Evolutionary conservation across 148 eudicot species (phyloP).

Genomic region (Chenopodium quinoa): DNA sequence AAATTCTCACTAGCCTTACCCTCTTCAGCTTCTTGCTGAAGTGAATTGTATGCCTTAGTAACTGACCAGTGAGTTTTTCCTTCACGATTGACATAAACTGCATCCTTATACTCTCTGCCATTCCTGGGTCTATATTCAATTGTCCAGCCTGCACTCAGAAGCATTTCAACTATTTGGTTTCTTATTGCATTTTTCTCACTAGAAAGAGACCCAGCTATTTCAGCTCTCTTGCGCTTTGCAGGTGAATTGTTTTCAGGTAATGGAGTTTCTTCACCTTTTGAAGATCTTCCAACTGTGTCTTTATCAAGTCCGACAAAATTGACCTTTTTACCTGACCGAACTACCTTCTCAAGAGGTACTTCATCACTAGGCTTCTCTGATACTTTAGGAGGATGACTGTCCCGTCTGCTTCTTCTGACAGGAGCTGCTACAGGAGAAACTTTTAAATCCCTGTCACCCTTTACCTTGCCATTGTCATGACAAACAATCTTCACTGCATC

Average conservation of each 20-base stretch:
- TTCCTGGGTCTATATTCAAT: conserved; percentile 63
- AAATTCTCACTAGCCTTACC: conserved; percentile 39
- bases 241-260: conserved; percentile 16
- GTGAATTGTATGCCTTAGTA: conserved; percentile 63
- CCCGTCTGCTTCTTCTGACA: conserved; percentile 20
- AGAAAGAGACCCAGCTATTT: conserved; percentile 20
- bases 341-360: conserved; percentile 3
- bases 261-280: conserved; percentile 26
- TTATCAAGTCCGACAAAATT: neutral
- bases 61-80: conserved; percentile 83
- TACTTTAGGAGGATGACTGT: neutral
- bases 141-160: conserved; percentile 74
- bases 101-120: conserved; percentile 53
- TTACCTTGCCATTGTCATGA: conserved; percentile 15
- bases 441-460: conserved; percentile 15
- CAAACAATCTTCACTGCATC: conserved; percentile 13
- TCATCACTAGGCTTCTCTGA: conserved; percentile 5
- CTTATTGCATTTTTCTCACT: conserved; percentile 50
- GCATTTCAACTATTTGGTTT: conserved; percentile 61
- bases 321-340: neutral
- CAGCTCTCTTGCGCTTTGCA: conserved; percentile 21
- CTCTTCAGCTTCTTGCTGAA: conserved; percentile 51
- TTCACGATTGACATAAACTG: conserved; percentile 59
- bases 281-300: neutral
- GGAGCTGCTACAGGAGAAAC: conserved; percentile 24